Base-by-base conservation (phyloP, 371 early-diverging fungal species). In the Lichtheimia ornata region DNA sequence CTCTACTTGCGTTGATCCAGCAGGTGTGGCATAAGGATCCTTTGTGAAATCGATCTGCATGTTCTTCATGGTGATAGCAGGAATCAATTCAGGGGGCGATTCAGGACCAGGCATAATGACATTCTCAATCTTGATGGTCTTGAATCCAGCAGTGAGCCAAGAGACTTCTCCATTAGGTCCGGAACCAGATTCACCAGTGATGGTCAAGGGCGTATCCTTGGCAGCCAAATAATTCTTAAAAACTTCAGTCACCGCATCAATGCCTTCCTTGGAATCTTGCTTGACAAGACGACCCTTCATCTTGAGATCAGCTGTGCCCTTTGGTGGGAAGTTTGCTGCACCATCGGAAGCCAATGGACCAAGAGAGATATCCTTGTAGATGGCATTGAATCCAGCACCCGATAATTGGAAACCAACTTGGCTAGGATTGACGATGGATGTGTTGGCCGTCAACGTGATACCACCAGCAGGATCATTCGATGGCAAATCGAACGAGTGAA, bases 61-160 rank as follows among this genome's bases (percentile, higher is more conserved):
- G 24, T 82, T 70, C 65, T 81, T 73, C 67, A 86, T 65, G 20
- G 68, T 69, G 50, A 69, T 69, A 17, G 61, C 20, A 40, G 64
- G 61, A 51, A 69, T 69, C 35, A 69, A 25, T 13, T 47, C 50
- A 9, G 69, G 69, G 25, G 60, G 50, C 15, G 50, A 30, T 1
- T 57, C 56, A 9, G 59, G 69, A 55, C 69, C 69, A 43, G 69
- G 69, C 41, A 87, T 65, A 5, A 76, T 50, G 27, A 85, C 83
- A 42, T 80, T 76, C 54, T 77, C 70, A 43, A 87, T 76, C 24
- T 64, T 72, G 56, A 87, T 65, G 4, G 81, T 67, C 50, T 74
- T 67, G 74, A 87, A 84, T 35, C 82, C 87, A 60, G 77, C 45
- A 40, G 72, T 78, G 41, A 87, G 72, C 87, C 87, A 87, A 22